Conservation (phyloP, 202 grass and related monocot genomes). For the Setaria italica region DNA sequence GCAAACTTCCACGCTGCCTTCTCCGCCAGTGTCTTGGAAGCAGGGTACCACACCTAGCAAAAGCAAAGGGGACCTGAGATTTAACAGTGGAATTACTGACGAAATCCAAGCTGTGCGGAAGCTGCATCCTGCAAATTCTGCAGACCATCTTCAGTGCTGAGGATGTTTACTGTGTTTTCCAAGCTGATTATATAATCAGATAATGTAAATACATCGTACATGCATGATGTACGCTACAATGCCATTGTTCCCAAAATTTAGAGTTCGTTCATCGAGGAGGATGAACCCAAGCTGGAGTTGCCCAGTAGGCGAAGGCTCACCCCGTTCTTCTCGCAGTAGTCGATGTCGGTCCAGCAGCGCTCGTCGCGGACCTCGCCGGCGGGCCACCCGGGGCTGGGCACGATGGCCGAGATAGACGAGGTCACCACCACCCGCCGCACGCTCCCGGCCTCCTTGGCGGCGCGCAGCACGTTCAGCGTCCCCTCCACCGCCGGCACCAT, state of each 20-base stretch:
- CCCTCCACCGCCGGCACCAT: constrained; percentile 77
- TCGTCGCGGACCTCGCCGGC: constrained; percentile 70
- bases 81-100: background rate
- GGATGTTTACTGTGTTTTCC: background rate
- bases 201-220: background rate
- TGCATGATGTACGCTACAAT: background rate
- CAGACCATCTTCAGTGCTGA: background rate
- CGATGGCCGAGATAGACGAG: constrained; percentile 71
- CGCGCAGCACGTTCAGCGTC: constrained; percentile 78
- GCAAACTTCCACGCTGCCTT: constrained; percentile 90
- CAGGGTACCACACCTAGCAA: constrained; percentile 87
- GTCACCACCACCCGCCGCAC: constrained; percentile 79
- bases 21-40: constrained; percentile 84
- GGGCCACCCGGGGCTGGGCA: constrained; percentile 75
- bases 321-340: constrained; percentile 85
- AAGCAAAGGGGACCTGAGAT: background rate
- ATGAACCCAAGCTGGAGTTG: background rate
- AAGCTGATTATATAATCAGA: background rate
- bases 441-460: constrained; percentile 60
- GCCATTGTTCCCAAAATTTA: background rate
- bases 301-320: constrained; percentile 14
- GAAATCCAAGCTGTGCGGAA: background rate
- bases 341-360: constrained; percentile 83
- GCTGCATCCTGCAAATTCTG: background rate
- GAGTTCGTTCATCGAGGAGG: background rate